phyloP scores from a whole-genome alignment of 768 basidiomycete genomes.

The Gelatoporia subvermispora region DNA sequence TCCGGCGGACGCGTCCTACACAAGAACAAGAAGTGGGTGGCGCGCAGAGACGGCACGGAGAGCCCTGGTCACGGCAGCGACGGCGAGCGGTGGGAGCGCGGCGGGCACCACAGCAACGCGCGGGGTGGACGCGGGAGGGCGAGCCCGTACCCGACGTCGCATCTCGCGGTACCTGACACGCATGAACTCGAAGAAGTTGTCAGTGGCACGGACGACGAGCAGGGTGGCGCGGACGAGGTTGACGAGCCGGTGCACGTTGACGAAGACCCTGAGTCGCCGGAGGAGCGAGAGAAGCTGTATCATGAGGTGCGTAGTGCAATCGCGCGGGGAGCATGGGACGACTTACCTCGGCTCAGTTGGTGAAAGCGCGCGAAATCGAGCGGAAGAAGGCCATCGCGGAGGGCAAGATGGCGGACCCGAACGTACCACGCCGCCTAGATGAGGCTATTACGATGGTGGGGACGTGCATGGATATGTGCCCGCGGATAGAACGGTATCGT shows the following conservation, averaged over 20 bases:
- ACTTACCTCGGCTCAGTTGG: slow-evolving; percentile 37
- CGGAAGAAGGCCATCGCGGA: slow-evolving; percentile 70
- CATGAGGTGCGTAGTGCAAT: slow-evolving; percentile 51
- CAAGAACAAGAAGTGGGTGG: slow-evolving; percentile 61
- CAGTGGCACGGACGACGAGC: slow-evolving; percentile 30
- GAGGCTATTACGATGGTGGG: slow-evolving; percentile 92
- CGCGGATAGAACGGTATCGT: slow-evolving; percentile 87
- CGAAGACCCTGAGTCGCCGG: slow-evolving; percentile 44
- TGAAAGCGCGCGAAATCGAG: slow-evolving; percentile 69
- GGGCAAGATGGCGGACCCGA: slow-evolving; percentile 86
- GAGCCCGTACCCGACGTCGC: slow-evolving; percentile 33
- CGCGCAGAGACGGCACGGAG: slow-evolving; percentile 37
- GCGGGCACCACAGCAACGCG: slow-evolving; percentile 47
- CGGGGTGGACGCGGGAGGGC: slow-evolving; percentile 35
- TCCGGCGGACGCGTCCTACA: slow-evolving; percentile 28
- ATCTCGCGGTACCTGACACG: slow-evolving; percentile 7
- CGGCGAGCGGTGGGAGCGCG: slow-evolving; percentile 59
- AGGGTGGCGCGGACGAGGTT: slow-evolving; percentile 27
- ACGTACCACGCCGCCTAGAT: slow-evolving; percentile 72
- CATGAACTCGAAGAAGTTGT: slow-evolving; percentile 24
- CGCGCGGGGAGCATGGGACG: slow-evolving; percentile 6
- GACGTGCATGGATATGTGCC: slow-evolving; percentile 92
- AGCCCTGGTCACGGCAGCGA: slow-evolving; percentile 37
- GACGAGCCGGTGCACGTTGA: slow-evolving; percentile 23
- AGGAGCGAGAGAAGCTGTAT: slow-evolving; percentile 66